Base-by-base conservation (phyloP, 202 grass and related monocot species). In the Zoysia matrella region DNA sequence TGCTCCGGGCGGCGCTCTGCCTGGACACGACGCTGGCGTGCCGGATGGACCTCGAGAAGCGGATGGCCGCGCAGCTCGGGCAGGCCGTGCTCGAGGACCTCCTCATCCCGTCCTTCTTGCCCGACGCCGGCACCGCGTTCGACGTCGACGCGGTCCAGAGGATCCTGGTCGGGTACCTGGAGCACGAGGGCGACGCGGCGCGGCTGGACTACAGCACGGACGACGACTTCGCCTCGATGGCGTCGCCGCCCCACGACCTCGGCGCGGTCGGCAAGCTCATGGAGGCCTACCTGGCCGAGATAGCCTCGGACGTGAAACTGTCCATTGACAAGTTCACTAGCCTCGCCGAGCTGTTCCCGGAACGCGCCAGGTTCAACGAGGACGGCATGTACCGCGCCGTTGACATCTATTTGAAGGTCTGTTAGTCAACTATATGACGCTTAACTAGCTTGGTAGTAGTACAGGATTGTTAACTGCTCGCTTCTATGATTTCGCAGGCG, bases 321-420 rank as follows among this genome's bases (percentile, higher is more conserved):
- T 60, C 80, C 76, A 62, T 90, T 1, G 90, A 86, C 51, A 95
- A 83, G 70, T 98, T 98, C 86, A 70, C 83, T 11, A 60, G 61
- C 61, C 85, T 98, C 8, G 95, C 86, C 22, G 90, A 91, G 57
- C 65, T 93, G 73, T 84, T 98, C 56, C 92, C 92, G 16, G 88
- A 91, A 79, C 90, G 88, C 69, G 73, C 92, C 50, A 90, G 88
- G 82, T 86, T 91, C 43, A 93, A 89, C 49, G 92, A 95, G 77
- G 95, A 98, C 45, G 95, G 90, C 75, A 93, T 93, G 95, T 98
- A 98, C 88, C 88, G 92, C 75, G 90, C 95, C 65, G 91, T 98
- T 11, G 90, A 98, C 73, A 98, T 98, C 76, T 95, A 93, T 80
- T 65, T 98, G 68, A 98, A 95, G 86, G 92, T 47, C 0, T 42